phyloP scores from a whole-genome alignment of 768 basidiomycete genomes.

The Leucogyrophana mollusca region DNA sequence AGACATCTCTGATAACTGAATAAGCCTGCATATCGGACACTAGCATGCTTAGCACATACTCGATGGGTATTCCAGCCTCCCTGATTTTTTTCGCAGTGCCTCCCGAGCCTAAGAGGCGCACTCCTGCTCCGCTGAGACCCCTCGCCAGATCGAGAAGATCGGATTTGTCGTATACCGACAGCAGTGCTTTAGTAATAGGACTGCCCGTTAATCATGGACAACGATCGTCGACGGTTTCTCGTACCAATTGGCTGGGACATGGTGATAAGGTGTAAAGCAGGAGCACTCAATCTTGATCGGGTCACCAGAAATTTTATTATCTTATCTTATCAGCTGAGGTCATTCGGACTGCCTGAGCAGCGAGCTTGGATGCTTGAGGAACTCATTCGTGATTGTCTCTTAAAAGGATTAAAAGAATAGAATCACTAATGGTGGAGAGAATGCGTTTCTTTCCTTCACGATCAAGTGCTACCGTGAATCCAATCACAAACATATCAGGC shows the following conservation, averaged over 20 bases:
- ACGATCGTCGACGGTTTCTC: background rate
- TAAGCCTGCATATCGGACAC: background rate
- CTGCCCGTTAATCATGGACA: slow-evolving; percentile 6
- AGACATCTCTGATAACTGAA: slow-evolving; percentile 73
- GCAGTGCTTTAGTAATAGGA: slow-evolving; percentile 53
- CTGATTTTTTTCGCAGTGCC: slow-evolving; percentile 98
- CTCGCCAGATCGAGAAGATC: slow-evolving; percentile 85
- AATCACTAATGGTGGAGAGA: too few species aligned
- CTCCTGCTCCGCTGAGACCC: slow-evolving; percentile 77
- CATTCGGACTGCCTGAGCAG: too few species aligned
- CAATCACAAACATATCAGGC: too few species aligned
- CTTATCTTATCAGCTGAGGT: too few species aligned
- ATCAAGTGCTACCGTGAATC: too few species aligned
- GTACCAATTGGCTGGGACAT: slow-evolving; percentile 29
- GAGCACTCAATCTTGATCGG: too few species aligned
- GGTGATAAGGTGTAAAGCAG: slow-evolving; percentile 3
- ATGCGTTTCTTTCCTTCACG: too few species aligned
- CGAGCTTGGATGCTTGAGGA: too few species aligned
- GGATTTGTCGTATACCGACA: slow-evolving; percentile 97
- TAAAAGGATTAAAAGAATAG: too few species aligned
- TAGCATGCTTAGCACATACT: slow-evolving; percentile 51
- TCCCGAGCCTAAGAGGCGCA: slow-evolving; percentile 90
- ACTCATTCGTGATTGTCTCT: too few species aligned
- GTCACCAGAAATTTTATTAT: too few species aligned
- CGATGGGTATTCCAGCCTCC: slow-evolving; percentile 86